Evolutionary conservation across 305 asterid genomes (phyloP).

Genomic region (Fraxinus platypoda): DNA sequence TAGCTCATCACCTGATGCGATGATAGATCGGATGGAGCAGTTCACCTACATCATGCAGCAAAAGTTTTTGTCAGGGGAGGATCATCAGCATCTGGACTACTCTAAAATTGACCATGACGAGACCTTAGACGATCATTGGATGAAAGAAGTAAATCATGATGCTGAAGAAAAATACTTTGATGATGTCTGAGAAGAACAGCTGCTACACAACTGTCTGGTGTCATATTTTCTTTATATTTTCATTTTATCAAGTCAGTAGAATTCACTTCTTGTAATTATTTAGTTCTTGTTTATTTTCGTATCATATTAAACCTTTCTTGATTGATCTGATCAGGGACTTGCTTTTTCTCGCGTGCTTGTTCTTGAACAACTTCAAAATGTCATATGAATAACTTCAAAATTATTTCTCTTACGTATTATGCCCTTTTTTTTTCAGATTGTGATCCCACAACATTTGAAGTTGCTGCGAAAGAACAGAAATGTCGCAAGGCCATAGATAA

Average conservation of each 20-base stretch:
- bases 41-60: slow-evolving; percentile 76
- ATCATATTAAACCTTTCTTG: too few species aligned
- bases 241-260: not conserved
- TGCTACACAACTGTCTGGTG: not conserved
- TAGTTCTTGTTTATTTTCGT: not conserved
- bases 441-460: too few species aligned
- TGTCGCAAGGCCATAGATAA: too few species aligned
- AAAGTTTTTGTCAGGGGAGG: slow-evolving; percentile 85
- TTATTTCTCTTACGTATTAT: too few species aligned
- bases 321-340: too few species aligned
- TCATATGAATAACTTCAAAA: too few species aligned
- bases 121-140: slow-evolving; percentile 94
- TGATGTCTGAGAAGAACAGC: slow-evolving; percentile 45
- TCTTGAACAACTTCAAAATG: too few species aligned
- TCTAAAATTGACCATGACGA: slow-evolving; percentile 77
- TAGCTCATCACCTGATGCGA: slow-evolving; percentile 54
- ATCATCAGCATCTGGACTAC: slow-evolving; percentile 50
- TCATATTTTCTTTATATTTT: not conserved
- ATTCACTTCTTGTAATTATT: not conserved
- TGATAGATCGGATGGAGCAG: slow-evolving; percentile 77
- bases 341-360: too few species aligned
- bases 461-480: too few species aligned
- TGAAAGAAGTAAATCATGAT: slow-evolving; percentile 74
- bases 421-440: too few species aligned
- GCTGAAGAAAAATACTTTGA: slow-evolving; percentile 97